These are phyloP conservation scores for Ustilago tritici DNA, from an alignment of 1,284 basidiomycete genomes.

Conservation along the genomic window DNA sequence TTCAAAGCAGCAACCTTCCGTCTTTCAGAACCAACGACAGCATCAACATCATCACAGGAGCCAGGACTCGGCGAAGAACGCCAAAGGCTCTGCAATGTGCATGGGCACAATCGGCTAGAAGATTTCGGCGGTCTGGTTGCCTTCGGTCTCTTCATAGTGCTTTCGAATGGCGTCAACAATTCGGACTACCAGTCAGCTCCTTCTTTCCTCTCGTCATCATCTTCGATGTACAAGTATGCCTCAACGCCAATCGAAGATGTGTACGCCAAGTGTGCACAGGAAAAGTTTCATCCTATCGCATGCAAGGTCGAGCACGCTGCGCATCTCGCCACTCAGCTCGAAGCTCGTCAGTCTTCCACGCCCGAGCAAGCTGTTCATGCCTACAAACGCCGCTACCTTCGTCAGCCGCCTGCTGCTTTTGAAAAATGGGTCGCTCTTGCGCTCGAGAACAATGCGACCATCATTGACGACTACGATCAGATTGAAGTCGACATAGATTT, in stretches of 20 bases:
- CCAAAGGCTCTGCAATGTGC: not conserved
- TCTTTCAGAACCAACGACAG: not conserved
- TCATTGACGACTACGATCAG: constrained; percentile 45
- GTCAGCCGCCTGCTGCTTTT: constrained; percentile 26
- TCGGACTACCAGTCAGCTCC: constrained; percentile 10
- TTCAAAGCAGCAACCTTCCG: not conserved
- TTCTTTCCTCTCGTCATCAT: constrained; percentile 16
- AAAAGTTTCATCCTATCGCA: constrained; percentile 24
- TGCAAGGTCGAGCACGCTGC: constrained; percentile 35
- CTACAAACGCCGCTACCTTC: constrained; percentile 29
- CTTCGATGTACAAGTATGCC: constrained; percentile 9
- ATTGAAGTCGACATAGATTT: constrained; percentile 29
- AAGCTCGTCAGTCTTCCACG: constrained; percentile 27
- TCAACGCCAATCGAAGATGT: constrained; percentile 12
- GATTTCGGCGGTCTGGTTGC: constrained; percentile 12
- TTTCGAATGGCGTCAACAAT: constrained; percentile 9
- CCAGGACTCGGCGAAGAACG: not conserved
- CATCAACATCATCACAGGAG: constrained; percentile 4
- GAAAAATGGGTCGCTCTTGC: constrained; percentile 30
- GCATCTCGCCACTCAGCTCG: constrained; percentile 22
- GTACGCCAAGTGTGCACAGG: constrained; percentile 7
- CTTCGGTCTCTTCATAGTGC: constrained; percentile 24
- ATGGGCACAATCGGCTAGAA: constrained; percentile 10
- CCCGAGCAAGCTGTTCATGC: constrained; percentile 18
- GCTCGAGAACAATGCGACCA: constrained; percentile 25